Percentiles rank a stretch among this genome's conserved stretches.
Conservation (phyloP, 2,329 filamentous ascomycete species). For the Canariomyces notabilis region DNA sequence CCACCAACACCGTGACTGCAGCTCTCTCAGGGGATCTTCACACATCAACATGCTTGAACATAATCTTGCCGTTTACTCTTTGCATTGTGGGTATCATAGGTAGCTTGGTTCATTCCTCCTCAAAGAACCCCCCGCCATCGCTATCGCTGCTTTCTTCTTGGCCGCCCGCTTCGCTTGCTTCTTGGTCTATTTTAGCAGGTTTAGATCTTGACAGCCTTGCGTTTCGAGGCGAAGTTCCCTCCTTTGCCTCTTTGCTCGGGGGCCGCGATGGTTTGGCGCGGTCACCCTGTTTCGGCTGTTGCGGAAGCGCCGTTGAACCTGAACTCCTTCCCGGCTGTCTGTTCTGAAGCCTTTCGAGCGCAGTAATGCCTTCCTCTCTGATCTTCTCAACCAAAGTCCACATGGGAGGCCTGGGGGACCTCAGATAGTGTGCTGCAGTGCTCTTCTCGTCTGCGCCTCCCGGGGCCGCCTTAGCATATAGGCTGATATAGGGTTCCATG, state of each 20-base stretch:
- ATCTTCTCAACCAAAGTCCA: slow-evolving; percentile 64
- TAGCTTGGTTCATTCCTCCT: slow-evolving; percentile 29
- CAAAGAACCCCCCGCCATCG: slow-evolving; percentile 57
- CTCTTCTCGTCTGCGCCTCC: slow-evolving; percentile 33
- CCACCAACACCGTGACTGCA: too few relatives aligned
- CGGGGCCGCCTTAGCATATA: slow-evolving; percentile 40
- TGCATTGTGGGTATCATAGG: slow-evolving; percentile 21
- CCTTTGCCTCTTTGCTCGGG: slow-evolving; percentile 7
- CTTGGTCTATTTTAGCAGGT: slow-evolving; percentile 2
- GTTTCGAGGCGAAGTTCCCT: neutral
- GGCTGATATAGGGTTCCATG: slow-evolving; percentile 62
- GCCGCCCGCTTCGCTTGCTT: neutral
- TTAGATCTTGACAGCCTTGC: neutral
- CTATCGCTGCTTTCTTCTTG: slow-evolving; percentile 32
- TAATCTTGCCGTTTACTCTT: too few relatives aligned
- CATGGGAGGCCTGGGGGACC: slow-evolving; percentile 52
- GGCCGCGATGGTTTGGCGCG: neutral
- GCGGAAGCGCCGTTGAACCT: slow-evolving; percentile 2
- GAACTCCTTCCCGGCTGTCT: slow-evolving; percentile 33
- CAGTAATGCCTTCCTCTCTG: slow-evolving; percentile 50
- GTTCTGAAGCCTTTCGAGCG: slow-evolving; percentile 52
- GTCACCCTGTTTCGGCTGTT: neutral
- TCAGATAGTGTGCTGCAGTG: slow-evolving; percentile 39
- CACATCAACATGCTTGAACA: too few relatives aligned
- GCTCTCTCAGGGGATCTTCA: too few relatives aligned